A percentile compares a stretch with the other conserved stretches of the same genome.
These are phyloP conservation scores for Aspergillus sp. DNA, from an alignment of 2,329 filamentous ascomycete genomes.

Conservation along the genomic window DNA sequence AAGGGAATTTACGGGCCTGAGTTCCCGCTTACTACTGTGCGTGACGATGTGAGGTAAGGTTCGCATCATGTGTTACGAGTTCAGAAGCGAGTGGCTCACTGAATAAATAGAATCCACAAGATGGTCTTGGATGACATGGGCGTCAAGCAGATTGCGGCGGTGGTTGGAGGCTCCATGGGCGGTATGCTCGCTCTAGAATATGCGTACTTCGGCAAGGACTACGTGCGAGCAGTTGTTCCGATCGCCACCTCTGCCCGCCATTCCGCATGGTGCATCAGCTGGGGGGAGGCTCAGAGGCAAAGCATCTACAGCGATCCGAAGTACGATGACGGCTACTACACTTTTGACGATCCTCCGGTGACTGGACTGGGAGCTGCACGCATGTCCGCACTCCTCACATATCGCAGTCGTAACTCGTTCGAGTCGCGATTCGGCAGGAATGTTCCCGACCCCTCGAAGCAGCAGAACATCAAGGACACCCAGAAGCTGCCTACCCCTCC, in stretches of 20 bases:
- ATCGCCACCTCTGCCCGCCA: slow-evolving; percentile 52
- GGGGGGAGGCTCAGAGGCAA: slow-evolving; percentile 52
- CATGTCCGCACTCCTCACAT: slow-evolving; percentile 94
- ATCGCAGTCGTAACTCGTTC: slow-evolving; percentile 93
- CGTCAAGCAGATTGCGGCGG: slow-evolving; percentile 48
- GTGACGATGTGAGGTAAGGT: slow-evolving; percentile 85
- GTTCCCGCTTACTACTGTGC: slow-evolving; percentile 89
- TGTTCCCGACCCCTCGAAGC: slow-evolving; percentile 74
- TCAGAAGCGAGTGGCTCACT: slow-evolving; percentile 2
- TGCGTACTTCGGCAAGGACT: slow-evolving; percentile 64
- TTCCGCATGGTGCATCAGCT: slow-evolving; percentile 54
- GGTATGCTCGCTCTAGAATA: slow-evolving; percentile 54
- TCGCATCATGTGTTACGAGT: background rate
- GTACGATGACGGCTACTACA: slow-evolving; percentile 94
- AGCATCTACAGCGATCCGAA: slow-evolving; percentile 95
- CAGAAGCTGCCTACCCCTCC: slow-evolving; percentile 55
- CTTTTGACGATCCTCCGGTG: slow-evolving; percentile 75
- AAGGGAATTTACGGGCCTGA: slow-evolving; percentile 85
- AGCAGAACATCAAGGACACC: slow-evolving; percentile 71
- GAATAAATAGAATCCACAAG: slow-evolving; percentile 43
- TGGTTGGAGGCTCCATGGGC: slow-evolving; percentile 54
- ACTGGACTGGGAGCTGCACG: slow-evolving; percentile 87
- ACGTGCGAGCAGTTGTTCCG: slow-evolving; percentile 48
- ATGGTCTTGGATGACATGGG: slow-evolving; percentile 49
- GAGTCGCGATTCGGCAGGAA: slow-evolving; percentile 93